Evolutionary conservation across 148 eudicot species (phyloP).

Genomic region (Hydrangea macrophylla): DNA sequence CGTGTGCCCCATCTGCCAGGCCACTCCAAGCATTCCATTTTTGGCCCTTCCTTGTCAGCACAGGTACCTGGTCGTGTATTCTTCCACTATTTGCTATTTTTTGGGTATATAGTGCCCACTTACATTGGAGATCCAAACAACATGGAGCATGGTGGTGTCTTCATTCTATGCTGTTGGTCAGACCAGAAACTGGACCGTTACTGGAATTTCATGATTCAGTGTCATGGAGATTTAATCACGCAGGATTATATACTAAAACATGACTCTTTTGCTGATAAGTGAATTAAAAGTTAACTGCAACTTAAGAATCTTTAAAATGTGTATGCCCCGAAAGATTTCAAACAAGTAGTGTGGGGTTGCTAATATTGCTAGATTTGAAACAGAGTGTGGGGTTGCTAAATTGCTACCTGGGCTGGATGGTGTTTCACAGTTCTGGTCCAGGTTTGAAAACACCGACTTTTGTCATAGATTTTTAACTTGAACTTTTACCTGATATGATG

Average conservation of each 20-base stretch:
- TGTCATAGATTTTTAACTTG: not conserved
- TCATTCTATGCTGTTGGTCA: not conserved
- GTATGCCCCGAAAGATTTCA: not conserved
- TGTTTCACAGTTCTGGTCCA: not conserved
- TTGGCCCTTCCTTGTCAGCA: slow-evolving; percentile 92
- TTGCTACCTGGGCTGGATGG: not conserved
- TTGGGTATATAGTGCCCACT: not conserved
- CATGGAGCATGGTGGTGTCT: not conserved
- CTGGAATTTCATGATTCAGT: no score
- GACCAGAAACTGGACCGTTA: not conserved
- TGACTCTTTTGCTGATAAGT: not conserved
- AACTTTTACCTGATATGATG: not conserved
- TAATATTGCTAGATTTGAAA: not conserved
- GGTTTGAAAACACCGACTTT: not conserved
- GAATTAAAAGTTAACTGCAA: no score
- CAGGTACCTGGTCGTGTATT: slow-evolving; percentile 43
- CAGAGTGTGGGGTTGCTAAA: not conserved
- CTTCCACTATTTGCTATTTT: not conserved
- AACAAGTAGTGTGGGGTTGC: not conserved
- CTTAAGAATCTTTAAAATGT: no score
- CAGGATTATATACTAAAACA: not conserved
- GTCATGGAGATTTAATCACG: not conserved
- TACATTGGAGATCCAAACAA: not conserved
- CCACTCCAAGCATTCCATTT: slow-evolving; percentile 77
- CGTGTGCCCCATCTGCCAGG: slow-evolving; percentile 84